These are phyloP conservation scores for barrel medic (Medicago truncatula) DNA, from an alignment of 306 rosid genomes.

Conservation along the genomic window DNA sequence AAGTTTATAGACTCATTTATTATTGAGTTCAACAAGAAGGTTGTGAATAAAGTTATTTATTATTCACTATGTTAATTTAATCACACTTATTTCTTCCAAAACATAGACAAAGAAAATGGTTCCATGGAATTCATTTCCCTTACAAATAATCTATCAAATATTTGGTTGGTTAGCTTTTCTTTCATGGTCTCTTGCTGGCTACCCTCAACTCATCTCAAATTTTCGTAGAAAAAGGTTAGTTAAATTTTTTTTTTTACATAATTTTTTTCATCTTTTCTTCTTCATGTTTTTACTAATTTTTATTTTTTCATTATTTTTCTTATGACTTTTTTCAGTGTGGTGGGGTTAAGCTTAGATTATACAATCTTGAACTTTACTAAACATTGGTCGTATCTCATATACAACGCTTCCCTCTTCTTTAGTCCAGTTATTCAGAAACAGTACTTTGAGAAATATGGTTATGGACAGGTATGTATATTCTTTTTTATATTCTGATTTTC, in stretches of 20 bases:
- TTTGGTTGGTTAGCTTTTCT: slow-evolving; percentile 78
- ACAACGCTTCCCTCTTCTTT: slow-evolving; percentile 84
- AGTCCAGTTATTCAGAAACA: slow-evolving; percentile 73
- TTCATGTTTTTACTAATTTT: neutral
- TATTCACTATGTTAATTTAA: neutral
- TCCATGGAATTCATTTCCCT: slow-evolving; percentile 73
- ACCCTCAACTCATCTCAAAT: slow-evolving; percentile 80
- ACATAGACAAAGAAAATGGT: slow-evolving; percentile 49
- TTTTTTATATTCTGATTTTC: neutral
- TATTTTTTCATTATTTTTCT: neutral
- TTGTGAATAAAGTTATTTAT: too few species aligned
- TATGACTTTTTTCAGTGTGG: slow-evolving; percentile 58
- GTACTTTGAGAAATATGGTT: slow-evolving; percentile 71
- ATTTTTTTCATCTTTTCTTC: neutral
- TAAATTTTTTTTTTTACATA: neutral
- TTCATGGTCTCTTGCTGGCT: slow-evolving; percentile 64
- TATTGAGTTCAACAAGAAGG: too few species aligned
- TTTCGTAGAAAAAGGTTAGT: slow-evolving; percentile 76
- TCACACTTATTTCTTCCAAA: neutral
- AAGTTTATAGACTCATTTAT: too few species aligned
- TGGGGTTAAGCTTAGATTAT: slow-evolving; percentile 82
- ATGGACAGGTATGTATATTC: slow-evolving; percentile 53
- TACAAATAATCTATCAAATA: slow-evolving; percentile 60
- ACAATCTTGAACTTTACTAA: slow-evolving; percentile 71
- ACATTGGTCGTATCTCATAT: slow-evolving; percentile 74